Evolutionary conservation across 305 asterid genomes (phyloP).

Genomic region (Withania somnifera): DNA sequence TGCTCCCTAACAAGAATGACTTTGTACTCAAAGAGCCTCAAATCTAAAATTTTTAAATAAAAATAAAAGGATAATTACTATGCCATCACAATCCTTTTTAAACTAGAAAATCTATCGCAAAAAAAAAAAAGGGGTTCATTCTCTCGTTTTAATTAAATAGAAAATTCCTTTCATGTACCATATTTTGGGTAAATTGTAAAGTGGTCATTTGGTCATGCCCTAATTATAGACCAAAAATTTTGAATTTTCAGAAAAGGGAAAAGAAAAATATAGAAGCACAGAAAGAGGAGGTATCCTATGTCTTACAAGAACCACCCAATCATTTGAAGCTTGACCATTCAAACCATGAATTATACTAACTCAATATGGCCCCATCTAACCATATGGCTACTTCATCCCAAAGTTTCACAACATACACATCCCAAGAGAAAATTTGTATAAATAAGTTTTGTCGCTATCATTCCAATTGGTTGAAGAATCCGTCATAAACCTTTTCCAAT

Average conservation of each 20-base stretch:
- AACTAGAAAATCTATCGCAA: too few relatives aligned
- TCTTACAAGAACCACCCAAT: constrained; percentile 46
- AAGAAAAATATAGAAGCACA: constrained; percentile 14
- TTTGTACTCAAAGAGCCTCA: too few relatives aligned
- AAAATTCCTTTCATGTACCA: background rate
- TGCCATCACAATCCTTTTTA: too few relatives aligned
- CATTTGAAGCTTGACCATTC: constrained; percentile 78
- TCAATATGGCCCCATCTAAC: constrained; percentile 33
- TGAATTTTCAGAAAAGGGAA: constrained; percentile 1
- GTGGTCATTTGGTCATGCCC: constrained; percentile 3
- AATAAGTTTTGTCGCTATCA: background rate
- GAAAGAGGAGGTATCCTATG: constrained; percentile 63
- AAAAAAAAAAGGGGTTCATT: too few relatives aligned
- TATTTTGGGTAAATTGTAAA: background rate
- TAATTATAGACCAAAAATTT: constrained; percentile 6
- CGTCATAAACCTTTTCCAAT: background rate
- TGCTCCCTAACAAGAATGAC: too few relatives aligned
- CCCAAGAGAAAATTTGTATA: background rate
- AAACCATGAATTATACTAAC: constrained; percentile 40
- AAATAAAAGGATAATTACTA: too few relatives aligned
- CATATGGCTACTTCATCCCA: constrained; percentile 2
- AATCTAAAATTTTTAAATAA: too few relatives aligned
- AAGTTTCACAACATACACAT: background rate
- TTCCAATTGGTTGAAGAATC: background rate
- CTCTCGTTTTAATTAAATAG: background rate